A percentile compares a stretch with the other conserved stretches of the same genome.
Conservation (phyloP, 2,329 filamentous ascomycete species). For the Trichoderma sp. region DNA sequence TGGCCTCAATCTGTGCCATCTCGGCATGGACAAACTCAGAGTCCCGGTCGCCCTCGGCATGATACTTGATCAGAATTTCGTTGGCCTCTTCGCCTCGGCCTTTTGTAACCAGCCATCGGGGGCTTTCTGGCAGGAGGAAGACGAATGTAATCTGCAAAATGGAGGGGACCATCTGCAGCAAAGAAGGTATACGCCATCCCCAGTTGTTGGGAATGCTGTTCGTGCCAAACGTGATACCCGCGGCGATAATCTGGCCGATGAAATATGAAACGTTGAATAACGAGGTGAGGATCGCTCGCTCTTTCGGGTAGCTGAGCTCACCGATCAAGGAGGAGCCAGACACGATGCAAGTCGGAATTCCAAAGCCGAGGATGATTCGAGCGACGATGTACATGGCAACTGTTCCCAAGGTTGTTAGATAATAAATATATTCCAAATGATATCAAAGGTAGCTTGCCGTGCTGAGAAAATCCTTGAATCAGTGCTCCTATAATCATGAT, state of each 20-base stretch:
- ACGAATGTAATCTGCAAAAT: conserved; percentile 10
- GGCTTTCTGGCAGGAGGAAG: conserved; percentile 21
- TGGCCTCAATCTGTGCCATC: conserved; percentile 8
- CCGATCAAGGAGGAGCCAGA: conserved; percentile 8
- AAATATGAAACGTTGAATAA: conserved; percentile 16
- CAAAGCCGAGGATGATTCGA: conserved; percentile 10
- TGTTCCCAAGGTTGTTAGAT: background rate
- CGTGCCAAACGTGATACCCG: conserved; percentile 6
- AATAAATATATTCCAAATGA: background rate
- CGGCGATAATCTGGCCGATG: conserved; percentile 6
- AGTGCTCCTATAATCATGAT: conserved; percentile 8
- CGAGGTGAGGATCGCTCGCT: conserved; percentile 11
- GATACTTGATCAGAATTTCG: conserved; percentile 12
- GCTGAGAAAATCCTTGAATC: conserved; percentile 7
- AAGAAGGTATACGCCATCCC: conserved; percentile 21
- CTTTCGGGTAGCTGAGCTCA: conserved; percentile 10
- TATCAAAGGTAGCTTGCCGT: background rate
- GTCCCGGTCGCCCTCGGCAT: conserved; percentile 14
- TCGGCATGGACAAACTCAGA: conserved; percentile 22
- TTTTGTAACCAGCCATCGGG: conserved; percentile 20
- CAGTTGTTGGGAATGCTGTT: conserved; percentile 10
- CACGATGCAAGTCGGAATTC: conserved; percentile 13
- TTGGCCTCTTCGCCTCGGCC: conserved; percentile 16
- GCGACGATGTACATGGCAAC: conserved; percentile 17
- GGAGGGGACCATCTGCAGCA: conserved; percentile 20